Evolutionary conservation across 2,329 filamentous ascomycete species (phyloP).

Genomic region (Neofusicoccum kwambonambiense): DNA sequence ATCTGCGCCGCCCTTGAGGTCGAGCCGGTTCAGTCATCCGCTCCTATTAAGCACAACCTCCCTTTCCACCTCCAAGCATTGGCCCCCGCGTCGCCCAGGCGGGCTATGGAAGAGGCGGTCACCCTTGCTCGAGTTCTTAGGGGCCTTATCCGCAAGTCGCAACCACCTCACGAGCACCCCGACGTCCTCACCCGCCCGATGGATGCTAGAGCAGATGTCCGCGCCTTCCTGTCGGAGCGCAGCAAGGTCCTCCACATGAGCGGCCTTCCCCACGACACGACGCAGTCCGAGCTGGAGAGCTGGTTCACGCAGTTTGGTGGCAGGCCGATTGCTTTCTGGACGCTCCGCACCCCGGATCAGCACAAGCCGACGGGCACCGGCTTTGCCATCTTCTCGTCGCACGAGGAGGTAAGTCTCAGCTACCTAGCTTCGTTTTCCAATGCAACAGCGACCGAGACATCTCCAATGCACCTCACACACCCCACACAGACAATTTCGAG

Average conservation of each 20-base stretch:
- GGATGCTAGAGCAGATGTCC: conserved; percentile 94
- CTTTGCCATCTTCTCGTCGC: conserved; percentile 97
- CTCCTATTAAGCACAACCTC: conserved; percentile 97
- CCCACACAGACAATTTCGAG: neutral
- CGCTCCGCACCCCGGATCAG: conserved; percentile 92
- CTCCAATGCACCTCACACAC: neutral
- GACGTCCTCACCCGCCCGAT: conserved; percentile 93
- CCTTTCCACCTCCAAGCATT: conserved; percentile 97
- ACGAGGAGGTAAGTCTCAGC: conserved; percentile 86
- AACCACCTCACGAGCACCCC: conserved; percentile 87
- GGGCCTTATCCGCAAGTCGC: conserved; percentile 92
- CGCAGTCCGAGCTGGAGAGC: conserved; percentile 96
- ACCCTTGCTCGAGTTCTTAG: conserved; percentile 90
- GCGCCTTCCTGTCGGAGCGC: conserved; percentile 91
- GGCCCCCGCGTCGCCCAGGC: conserved; percentile 89
- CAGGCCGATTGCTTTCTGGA: conserved; percentile 98
- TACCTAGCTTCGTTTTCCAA: neutral
- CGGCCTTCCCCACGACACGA: conserved; percentile 94
- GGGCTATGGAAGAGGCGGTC: conserved; percentile 96
- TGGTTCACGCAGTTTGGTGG: conserved; percentile 99
- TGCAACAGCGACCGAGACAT: neutral
- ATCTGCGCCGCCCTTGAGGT: conserved; percentile 98
- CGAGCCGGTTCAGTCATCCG: conserved; percentile 94
- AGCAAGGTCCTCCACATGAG: conserved; percentile 99
- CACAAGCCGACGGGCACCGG: conserved; percentile 99